Percentiles rank a stretch among this genome's conserved stretches.
These are phyloP conservation scores for Neonectria magnoliae DNA, from an alignment of 2,329 filamentous ascomycete genomes.

Conservation along the genomic window DNA sequence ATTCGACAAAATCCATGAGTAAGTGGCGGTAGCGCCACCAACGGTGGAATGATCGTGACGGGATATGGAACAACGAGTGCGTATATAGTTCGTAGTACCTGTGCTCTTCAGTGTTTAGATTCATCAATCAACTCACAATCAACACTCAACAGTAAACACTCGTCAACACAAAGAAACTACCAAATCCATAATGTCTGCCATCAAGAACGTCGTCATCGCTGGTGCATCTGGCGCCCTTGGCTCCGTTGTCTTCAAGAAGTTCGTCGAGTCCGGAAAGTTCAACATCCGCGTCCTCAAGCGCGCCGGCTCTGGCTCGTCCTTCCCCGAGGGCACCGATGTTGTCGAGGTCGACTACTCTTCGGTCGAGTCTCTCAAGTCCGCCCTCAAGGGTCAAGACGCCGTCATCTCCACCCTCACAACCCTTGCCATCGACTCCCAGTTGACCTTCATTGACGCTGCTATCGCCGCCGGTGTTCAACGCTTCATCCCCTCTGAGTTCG, in stretches of 20 bases:
- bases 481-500: slow-evolving; percentile 70
- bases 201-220: slow-evolving; percentile 52
- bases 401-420: slow-evolving; percentile 54
- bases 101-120: background rate
- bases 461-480: slow-evolving; percentile 68
- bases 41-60: background rate
- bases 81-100: slow-evolving; percentile 8
- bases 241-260: slow-evolving; percentile 42
- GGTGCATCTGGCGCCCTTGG: slow-evolving; percentile 52
- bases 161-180: background rate
- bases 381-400: slow-evolving; percentile 66
- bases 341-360: slow-evolving; percentile 53
- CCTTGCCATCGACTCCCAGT: slow-evolving; percentile 52
- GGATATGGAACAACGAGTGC: background rate
- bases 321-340: slow-evolving; percentile 44
- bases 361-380: slow-evolving; percentile 57
- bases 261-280: slow-evolving; percentile 47
- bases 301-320: slow-evolving; percentile 52
- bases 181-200: slow-evolving; percentile 40
- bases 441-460: slow-evolving; percentile 65
- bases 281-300: slow-evolving; percentile 50
- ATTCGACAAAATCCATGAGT: too few relatives aligned
- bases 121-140: background rate
- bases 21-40: background rate
- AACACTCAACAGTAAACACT: background rate